Conservation (phyloP, 2,329 filamentous ascomycete genomes). For the Monilinia vaccinii-corymbosi region DNA sequence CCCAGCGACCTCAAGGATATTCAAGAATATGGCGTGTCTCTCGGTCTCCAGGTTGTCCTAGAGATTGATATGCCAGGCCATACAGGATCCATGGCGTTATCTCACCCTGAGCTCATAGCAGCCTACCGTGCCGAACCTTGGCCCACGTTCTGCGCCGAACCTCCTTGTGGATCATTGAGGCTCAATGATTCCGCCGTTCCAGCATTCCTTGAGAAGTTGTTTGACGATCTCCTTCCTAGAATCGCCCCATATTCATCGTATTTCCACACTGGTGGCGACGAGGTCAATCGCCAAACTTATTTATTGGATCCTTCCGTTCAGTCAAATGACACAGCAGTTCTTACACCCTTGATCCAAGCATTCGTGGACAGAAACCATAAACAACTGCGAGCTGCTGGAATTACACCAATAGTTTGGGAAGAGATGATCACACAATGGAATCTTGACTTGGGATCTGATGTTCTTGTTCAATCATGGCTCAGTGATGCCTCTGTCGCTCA, state of each 20-base stretch:
- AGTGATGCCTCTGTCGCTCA: conserved; percentile 50
- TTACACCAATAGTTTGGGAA: conserved; percentile 78
- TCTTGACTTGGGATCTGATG: conserved; percentile 58
- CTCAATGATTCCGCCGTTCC: conserved; percentile 65
- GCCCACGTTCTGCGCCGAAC: conserved; percentile 50
- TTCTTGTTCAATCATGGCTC: conserved; percentile 73
- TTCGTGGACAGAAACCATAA: conserved; percentile 65
- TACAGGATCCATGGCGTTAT: conserved; percentile 56
- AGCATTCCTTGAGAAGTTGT: conserved; percentile 61
- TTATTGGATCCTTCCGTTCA: conserved; percentile 62
- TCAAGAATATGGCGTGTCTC: conserved; percentile 59
- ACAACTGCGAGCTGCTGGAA: conserved; percentile 51
- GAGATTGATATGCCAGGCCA: conserved; percentile 80
- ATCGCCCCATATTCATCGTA: conserved; percentile 59
- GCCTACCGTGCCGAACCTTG: conserved; percentile 51
- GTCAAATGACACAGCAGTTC: conserved; percentile 53
- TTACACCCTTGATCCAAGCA: conserved; percentile 68
- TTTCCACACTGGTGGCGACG: conserved; percentile 84
- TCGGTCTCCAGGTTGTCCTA: conserved; percentile 62
- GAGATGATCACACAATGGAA: conserved; percentile 78
- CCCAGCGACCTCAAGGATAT: conserved; percentile 54
- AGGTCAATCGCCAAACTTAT: conserved; percentile 72
- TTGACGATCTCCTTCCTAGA: conserved; percentile 68
- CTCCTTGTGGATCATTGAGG: conserved; percentile 62
- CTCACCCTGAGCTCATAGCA: conserved; percentile 63